These are phyloP conservation scores for Cercospora canescens DNA, from an alignment of 2,329 filamentous ascomycete species.

Conservation along the genomic window DNA sequence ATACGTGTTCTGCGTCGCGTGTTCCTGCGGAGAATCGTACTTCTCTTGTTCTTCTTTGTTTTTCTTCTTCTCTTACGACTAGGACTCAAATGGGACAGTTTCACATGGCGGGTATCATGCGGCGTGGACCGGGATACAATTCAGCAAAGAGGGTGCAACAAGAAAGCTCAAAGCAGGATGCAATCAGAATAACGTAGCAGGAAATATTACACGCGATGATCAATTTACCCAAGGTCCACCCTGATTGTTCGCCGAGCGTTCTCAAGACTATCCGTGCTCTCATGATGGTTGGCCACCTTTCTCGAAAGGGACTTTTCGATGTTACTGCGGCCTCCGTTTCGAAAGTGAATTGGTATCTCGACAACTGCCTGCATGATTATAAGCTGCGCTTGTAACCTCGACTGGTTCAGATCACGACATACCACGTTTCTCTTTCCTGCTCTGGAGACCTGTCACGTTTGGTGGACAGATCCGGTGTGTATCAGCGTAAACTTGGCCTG, in stretches of 20 bases:
- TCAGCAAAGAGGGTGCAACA: neutral
- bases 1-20: neutral
- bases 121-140: neutral
- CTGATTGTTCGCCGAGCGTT: neutral
- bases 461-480: neutral
- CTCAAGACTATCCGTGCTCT: neutral
- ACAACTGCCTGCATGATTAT: neutral
- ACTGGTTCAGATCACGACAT: neutral
- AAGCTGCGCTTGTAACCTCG: neutral
- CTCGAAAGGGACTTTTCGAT: neutral
- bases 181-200: neutral
- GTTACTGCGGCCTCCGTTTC: neutral
- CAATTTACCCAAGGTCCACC: neutral
- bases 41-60: neutral
- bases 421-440: neutral
- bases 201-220: neutral
- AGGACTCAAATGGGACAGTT: neutral
- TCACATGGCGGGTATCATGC: neutral
- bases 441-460: neutral
- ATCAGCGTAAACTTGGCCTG: neutral
- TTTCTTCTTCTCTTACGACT: neutral
- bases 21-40: neutral
- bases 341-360: neutral
- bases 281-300: neutral
- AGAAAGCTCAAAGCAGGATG: neutral